Percentiles rank a stretch among this genome's conserved stretches.
Conservation (phyloP, 208 protist genomes). For the Blastocrithidia nonstop region DNA sequence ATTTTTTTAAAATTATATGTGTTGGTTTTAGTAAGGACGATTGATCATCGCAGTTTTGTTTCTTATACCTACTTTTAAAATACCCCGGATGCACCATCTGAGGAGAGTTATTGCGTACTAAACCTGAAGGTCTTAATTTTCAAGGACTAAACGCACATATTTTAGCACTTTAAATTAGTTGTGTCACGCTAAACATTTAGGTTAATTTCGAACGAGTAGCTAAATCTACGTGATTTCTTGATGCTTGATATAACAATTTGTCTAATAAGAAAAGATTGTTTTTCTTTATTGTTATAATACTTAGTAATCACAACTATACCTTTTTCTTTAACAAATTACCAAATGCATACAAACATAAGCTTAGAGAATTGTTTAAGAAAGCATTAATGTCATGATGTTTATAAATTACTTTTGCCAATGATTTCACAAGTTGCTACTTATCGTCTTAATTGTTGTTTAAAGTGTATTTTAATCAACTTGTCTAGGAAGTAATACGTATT, state of each 20-base stretch:
- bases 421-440: no score
- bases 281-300: neutral
- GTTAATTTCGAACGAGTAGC: neutral
- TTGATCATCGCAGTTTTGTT: slow-evolving; percentile 64
- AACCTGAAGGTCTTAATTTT: slow-evolving; percentile 52
- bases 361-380: no score
- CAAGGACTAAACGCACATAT: slow-evolving; percentile 74
- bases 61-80: slow-evolving; percentile 29
- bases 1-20: slow-evolving; percentile 70
- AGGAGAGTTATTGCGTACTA: slow-evolving; percentile 50
- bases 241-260: neutral
- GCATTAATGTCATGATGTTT: no score
- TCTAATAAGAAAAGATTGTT: neutral
- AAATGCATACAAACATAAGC: neutral
- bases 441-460: no score
- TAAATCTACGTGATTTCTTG: neutral
- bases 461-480: no score
- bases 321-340: neutral
- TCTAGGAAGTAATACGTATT: no score
- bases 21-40: slow-evolving; percentile 50
- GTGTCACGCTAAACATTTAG: slow-evolving; percentile 16
- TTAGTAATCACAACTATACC: neutral
- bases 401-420: no score
- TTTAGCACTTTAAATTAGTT: slow-evolving; percentile 12
- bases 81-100: slow-evolving; percentile 63